These are phyloP conservation scores for Paraleonurus japonicus DNA, from an alignment of 257 asterid genomes.

Conservation along the genomic window DNA sequence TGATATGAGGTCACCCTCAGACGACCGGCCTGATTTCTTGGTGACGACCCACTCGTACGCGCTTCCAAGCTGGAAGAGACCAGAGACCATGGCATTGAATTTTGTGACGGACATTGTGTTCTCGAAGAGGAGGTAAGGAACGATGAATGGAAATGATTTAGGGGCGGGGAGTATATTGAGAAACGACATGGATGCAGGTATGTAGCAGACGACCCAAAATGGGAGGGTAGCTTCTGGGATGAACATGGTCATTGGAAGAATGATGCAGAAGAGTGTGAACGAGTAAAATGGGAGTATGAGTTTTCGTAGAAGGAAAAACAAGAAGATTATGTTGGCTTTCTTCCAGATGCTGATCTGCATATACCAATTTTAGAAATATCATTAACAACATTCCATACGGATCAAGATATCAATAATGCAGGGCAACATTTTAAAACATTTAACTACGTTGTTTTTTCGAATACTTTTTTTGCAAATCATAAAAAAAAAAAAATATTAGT, in stretches of 20 bases:
- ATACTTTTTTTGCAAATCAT: too few relatives aligned
- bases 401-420: neutral
- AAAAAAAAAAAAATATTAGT: too few relatives aligned
- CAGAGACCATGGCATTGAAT: constrained; percentile 90
- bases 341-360: constrained; percentile 50
- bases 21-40: constrained; percentile 82
- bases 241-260: constrained; percentile 92
- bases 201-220: constrained; percentile 77
- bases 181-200: constrained; percentile 75
- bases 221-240: constrained; percentile 90
- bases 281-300: constrained; percentile 88
- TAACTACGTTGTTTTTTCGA: too few relatives aligned
- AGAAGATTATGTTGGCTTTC: constrained; percentile 48
- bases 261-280: constrained; percentile 81
- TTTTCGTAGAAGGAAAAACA: constrained; percentile 69
- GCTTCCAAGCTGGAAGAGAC: constrained; percentile 91
- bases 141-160: constrained; percentile 82
- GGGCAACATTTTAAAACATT: too few relatives aligned
- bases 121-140: constrained; percentile 82
- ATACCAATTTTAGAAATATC: constrained; percentile 7
- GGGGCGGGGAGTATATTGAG: constrained; percentile 83
- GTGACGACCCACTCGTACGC: constrained; percentile 94
- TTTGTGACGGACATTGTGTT: constrained; percentile 97
- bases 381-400: neutral
- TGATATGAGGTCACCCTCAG: constrained; percentile 67